Evolutionary conservation across 345 rosid species (phyloP).

Genomic region (Citrus hindsii): DNA sequence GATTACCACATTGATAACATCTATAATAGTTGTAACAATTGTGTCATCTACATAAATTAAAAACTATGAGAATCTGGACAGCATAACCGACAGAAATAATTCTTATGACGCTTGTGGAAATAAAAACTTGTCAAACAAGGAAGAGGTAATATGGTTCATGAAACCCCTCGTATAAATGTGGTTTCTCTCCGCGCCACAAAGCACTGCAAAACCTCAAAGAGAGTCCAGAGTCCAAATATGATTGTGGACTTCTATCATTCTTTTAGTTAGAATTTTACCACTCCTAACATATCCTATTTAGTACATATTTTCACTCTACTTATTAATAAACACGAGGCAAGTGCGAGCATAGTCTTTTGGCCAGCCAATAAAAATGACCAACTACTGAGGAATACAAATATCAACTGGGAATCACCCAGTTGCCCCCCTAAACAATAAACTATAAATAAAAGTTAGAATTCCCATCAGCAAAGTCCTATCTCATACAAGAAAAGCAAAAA

Average conservation of each 20-base stretch:
- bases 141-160: neutral
- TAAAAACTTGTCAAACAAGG: neutral
- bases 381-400: neutral
- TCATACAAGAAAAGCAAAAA: neutral
- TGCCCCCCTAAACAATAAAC: neutral
- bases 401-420: neutral
- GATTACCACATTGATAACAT: neutral
- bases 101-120: neutral
- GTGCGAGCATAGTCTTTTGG: neutral
- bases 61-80: neutral
- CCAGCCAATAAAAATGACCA: neutral
- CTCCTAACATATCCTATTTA: neutral
- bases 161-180: neutral
- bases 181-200: neutral
- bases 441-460: neutral
- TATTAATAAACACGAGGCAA: neutral
- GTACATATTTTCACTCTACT: neutral
- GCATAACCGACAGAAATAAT: neutral
- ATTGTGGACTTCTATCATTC: neutral
- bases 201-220: neutral
- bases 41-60: neutral
- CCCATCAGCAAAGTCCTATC: neutral
- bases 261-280: neutral
- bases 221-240: neutral
- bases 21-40: neutral